A percentile compares a stretch with the other conserved stretches of the same genome.
Evolutionary conservation across 345 rosid species (phyloP).

Genomic region (Rhodamnia argentea): DNA sequence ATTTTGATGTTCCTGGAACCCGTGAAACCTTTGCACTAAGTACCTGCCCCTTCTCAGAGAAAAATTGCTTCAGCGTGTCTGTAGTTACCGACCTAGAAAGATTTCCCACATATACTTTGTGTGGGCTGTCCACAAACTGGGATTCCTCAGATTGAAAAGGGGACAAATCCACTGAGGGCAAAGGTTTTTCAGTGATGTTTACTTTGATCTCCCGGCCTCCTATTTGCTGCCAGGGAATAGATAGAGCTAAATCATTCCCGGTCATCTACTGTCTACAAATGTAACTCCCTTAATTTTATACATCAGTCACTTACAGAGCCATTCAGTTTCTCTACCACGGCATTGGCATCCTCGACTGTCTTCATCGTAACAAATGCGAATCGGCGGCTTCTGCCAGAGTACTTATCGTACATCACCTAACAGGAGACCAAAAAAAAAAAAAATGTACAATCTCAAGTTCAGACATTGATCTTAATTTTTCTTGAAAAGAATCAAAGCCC

Average conservation of each 20-base stretch:
- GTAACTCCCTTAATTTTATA: neutral
- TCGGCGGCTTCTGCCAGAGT: constrained; percentile 63
- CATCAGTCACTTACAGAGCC: constrained; percentile 43
- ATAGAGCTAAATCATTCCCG: neutral
- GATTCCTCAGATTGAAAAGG: constrained; percentile 57
- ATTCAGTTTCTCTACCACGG: constrained; percentile 70
- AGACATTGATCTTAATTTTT: too few relatives aligned
- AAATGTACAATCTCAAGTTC: too few relatives aligned
- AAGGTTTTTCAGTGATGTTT: constrained; percentile 74
- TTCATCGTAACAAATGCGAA: constrained; percentile 88
- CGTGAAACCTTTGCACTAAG: constrained; percentile 75
- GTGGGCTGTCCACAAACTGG: constrained; percentile 53
- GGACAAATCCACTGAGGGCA: constrained; percentile 34
- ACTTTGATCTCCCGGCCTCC: constrained; percentile 83
- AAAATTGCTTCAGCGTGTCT: constrained; percentile 43
- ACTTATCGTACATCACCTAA: constrained; percentile 85
- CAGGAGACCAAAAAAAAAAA: neutral
- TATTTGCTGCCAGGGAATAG: constrained; percentile 31
- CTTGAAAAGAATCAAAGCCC: neutral
- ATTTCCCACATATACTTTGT: constrained; percentile 83
- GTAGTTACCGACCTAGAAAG: constrained; percentile 74
- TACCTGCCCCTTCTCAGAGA: constrained; percentile 71
- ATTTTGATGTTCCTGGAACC: constrained; percentile 78
- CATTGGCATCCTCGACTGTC: constrained; percentile 73
- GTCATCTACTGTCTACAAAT: neutral